Percentiles rank a stretch among this genome's conserved stretches.
Conservation (phyloP, 371 early-diverging fungal genomes). For the Mortierella sp. region DNA sequence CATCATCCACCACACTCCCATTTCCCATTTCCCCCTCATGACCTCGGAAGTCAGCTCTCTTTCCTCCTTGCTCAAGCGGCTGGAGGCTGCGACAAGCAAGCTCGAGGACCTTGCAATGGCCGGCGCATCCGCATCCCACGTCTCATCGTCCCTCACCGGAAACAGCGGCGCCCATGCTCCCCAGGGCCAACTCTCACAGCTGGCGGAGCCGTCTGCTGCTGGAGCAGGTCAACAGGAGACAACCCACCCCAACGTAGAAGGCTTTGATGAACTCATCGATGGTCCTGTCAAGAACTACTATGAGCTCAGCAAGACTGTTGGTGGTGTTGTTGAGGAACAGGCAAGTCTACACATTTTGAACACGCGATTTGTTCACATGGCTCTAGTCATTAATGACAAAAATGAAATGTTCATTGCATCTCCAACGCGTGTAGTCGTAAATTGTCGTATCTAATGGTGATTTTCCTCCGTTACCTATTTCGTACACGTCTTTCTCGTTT, state of each 20-base stretch:
- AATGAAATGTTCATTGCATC: no score
- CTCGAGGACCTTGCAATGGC: constrained; percentile 83
- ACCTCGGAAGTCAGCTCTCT: constrained; percentile 71
- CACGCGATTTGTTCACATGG: constrained; percentile 28
- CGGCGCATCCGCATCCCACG: constrained; percentile 64
- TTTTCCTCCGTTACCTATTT: no score
- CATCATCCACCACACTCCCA: constrained; percentile 1
- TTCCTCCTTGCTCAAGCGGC: constrained; percentile 79
- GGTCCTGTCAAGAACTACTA: constrained; percentile 65
- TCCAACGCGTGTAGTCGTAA: no score
- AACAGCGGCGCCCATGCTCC: constrained; percentile 45
- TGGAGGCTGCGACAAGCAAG: constrained; percentile 88
- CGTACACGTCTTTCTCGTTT: no score
- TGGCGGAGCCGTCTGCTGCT: constrained; percentile 36
- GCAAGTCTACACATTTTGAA: constrained; percentile 49
- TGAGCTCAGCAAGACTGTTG: constrained; percentile 68
- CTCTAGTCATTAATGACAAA: no score
- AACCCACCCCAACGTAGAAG: constrained; percentile 67
- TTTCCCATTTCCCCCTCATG: background rate
- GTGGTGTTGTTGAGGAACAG: constrained; percentile 82
- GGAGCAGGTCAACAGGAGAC: constrained; percentile 32
- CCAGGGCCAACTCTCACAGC: constrained; percentile 41
- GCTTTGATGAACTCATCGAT: constrained; percentile 76
- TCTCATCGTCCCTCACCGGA: constrained; percentile 55
- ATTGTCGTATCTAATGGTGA: no score